A percentile compares a stretch with the other conserved stretches of the same genome.
These are phyloP conservation scores for Solanum chmielewskii DNA, from an alignment of 257 asterid genomes.

Conservation along the genomic window DNA sequence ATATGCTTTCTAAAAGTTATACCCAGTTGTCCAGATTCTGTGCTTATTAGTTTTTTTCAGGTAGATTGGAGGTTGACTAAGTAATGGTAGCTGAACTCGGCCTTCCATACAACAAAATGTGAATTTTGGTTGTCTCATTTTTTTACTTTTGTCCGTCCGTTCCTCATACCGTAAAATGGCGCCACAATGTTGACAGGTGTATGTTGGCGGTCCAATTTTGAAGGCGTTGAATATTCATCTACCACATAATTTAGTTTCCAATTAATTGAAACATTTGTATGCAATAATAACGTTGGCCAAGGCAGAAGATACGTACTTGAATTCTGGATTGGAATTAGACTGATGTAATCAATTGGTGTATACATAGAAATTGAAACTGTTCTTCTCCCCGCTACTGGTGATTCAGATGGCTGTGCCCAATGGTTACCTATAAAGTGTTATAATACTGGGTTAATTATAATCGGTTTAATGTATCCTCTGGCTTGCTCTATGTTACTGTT, in stretches of 20 bases:
- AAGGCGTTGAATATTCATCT: not conserved
- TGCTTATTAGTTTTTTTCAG: not conserved
- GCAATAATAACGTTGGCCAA: too few species aligned
- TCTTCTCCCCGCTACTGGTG: not conserved
- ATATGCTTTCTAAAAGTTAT: not conserved
- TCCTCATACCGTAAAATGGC: not conserved
- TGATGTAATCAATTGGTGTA: too few species aligned
- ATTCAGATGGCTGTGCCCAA: not conserved
- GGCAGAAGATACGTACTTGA: not conserved
- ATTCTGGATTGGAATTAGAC: too few species aligned
- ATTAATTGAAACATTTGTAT: too few species aligned
- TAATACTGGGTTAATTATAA: too few species aligned
- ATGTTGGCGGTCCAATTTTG: not conserved
- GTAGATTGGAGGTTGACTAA: not conserved
- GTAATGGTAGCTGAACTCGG: not conserved
- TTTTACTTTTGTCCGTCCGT: not conserved
- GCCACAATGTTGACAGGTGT: not conserved
- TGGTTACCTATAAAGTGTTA: not conserved
- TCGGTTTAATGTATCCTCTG: too few species aligned
- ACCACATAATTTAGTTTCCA: too few species aligned
- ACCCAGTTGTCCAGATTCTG: not conserved
- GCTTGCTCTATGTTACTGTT: too few species aligned
- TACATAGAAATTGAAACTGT: not conserved
- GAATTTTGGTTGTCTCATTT: not conserved
- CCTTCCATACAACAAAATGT: not conserved